Base-by-base conservation (phyloP, 2,329 filamentous ascomycete genomes). In the Cercospora janseana region DNA sequence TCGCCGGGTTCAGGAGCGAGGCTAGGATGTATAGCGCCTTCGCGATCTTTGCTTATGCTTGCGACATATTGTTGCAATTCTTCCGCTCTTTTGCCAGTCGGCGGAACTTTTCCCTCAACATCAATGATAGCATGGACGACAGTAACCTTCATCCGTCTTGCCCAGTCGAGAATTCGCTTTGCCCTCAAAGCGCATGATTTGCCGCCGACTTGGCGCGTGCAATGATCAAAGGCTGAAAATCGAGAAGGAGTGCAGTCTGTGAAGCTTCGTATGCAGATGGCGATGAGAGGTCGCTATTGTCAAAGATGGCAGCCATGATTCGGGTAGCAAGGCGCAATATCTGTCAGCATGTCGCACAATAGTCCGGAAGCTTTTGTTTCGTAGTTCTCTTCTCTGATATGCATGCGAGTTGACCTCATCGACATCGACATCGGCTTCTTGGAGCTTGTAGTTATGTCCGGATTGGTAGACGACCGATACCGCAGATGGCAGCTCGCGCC, bases 221-320 rank as follows among this genome's bases (percentile, higher is more conserved):
- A 6, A 24, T 23, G 18, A 29, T 46, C 18, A 35, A 46, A 4
- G 13, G 21, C 26, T 47, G 45, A 12, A 41, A 40, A 16, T 47
- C 34, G 12, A 47, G 42, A 2, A 24, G 16, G 20, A 47, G 13
- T 16, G 45, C 45, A 15, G 32, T 47, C 26, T 47, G 45, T 7
- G 34, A 28, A 24, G 45, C 23, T 5, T 16, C 4, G 4, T 47
- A 45, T 7, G 28, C 26, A 7, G 45, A 38, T 9, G 23, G 23
- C 12, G 32, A 21, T 20, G 32, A 23, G 10, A 10, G 23, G 45
- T 29, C 24, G 21, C 16, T 10, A 23, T 8, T n/a, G 6, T 26
- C 6, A 13, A 38, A 15, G 12, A 24, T 15, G n/a, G 29, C 29
- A 23, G 35, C 21, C 21, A 40, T 24, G n/a, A 40, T 40, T 3